Base-by-base conservation (phyloP, 805 yeast genomes). In the Lachancea sp. region DNA sequence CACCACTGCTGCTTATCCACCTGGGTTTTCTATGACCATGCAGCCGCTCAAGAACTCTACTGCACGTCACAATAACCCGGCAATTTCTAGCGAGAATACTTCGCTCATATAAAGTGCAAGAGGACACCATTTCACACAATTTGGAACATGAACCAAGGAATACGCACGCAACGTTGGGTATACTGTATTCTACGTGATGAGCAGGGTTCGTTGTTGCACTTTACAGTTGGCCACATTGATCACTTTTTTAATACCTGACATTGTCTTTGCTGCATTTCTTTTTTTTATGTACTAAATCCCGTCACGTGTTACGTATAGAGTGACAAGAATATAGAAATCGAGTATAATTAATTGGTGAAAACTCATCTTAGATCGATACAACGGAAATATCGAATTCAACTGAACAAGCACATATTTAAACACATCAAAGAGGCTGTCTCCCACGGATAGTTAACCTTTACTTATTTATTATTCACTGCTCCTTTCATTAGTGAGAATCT, bases 1-100 rank as follows among this genome's bases (percentile, higher is more conserved):
- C 10, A 37, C 49, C 20, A 33, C 51, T 2, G 13, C 44, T 1
- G 47, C 59, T 32, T 53, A 67, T 8, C 75, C 75, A 16, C 75
- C 74, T 1, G 74, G 75, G 5, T 70, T 71, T 43, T 67, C 71
- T 1, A 59, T 63, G 27, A 52, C 68, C 6, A 47, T 69, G 26
- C 72, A 57, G 41, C 72, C 62, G 30, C 63, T 36, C 22, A 40
- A 33, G 16, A 32, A 32, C 15, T 13, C 37, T 2, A 9, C 37
- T 3, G 16, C 43, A 12, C 43, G 35, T 4, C 43, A 40, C 10
- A 32, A 9, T 15, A 19, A 20, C 3, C 17, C 41, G 19, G n/a
- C 7, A 11, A 17, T 33, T 20, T 10, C 41, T 25, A n/a, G 19
- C 37, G 39, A 25, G 20, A 22, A 29, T 6, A 10, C 39, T 6